Base-by-base conservation (phyloP, 2,329 filamentous ascomycete genomes). In the Aspergillus novoparasiticus region DNA sequence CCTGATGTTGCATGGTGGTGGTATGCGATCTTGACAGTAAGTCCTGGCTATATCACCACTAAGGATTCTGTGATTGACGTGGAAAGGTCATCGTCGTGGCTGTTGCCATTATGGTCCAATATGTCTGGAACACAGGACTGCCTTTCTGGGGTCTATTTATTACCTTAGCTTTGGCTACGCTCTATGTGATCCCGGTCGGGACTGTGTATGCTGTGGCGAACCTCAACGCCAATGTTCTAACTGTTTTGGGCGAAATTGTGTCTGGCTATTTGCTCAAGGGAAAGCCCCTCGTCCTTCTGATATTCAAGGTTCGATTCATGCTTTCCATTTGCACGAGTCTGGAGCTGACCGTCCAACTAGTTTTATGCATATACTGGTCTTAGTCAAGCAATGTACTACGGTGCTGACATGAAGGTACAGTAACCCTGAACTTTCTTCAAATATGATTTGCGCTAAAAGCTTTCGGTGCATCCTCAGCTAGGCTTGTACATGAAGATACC, bases 281-380 rank as follows among this genome's bases (percentile, higher is more conserved):
- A 6, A 74, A 73, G 56, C 78, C 78, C 0, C 70, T 82, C 14
- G 80, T 78, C 46, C 80, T 79, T 62, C 76, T 81, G 78, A 69
- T 50, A 2, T 50, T 50, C 12, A 50, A 50, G 46, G 46, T 50
- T 77, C 4, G 79, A 79, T 71, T 63, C n/a, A 86, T 88, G 81
- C 90, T 89, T 85, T 11, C 16, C 16, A 12, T 19, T 30, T 2
- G 6, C 2, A 30, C 30, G 10, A 30, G 2, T 28, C 26, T 30
- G 10, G 26, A 16, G 6, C 43, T 54, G 30, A 57, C 30, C 10
- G 0, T 12, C 34, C 8, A 26, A 28, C 28, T 36, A 67, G 65
- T 69, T 87, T 71, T 90, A 89, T 71, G 86, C 86, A 58, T 89
- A 88, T 73, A 83, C 89, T 53, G 85, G 83, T 75, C 87, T 80